Conservation (phyloP, 305 asterid genomes). For the Galium porrigens region DNA sequence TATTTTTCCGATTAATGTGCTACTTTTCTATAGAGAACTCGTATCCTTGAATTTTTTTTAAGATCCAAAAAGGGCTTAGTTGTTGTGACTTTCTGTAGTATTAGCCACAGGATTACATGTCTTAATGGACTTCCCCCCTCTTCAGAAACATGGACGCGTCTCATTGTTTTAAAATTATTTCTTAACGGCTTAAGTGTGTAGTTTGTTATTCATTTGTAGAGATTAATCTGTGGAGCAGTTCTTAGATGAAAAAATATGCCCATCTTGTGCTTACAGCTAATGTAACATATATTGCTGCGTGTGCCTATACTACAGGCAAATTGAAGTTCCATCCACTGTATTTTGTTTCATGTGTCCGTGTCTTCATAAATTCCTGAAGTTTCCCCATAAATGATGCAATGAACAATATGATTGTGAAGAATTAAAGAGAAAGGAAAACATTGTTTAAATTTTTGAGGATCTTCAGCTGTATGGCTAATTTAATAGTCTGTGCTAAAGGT, state of each 20-base stretch:
- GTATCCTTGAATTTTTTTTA: neutral
- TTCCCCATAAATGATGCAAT: neutral
- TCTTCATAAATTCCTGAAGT: neutral
- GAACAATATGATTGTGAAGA: neutral
- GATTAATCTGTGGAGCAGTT: neutral
- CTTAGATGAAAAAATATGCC: too few species aligned
- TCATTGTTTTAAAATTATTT: neutral
- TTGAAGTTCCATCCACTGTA: neutral
- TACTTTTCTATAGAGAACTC: too few species aligned
- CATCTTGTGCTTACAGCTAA: neutral
- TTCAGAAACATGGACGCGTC: neutral
- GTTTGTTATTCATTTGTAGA: neutral
- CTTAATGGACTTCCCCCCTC: neutral
- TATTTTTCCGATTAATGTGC: too few species aligned
- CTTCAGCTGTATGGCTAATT: neutral
- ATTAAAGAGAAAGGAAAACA: neutral
- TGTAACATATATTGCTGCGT: neutral
- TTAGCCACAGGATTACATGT: neutral
- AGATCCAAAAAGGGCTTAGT: neutral
- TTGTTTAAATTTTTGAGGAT: neutral
- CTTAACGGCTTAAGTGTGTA: neutral
- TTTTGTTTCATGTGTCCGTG: neutral
- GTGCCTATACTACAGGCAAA: neutral
- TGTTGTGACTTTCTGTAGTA: neutral
- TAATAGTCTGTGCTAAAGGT: neutral